A percentile compares a stretch with the other conserved stretches of the same genome.
phyloP scores from a whole-genome alignment of 805 yeast species.

The Blastobotrys parvus region DNA sequence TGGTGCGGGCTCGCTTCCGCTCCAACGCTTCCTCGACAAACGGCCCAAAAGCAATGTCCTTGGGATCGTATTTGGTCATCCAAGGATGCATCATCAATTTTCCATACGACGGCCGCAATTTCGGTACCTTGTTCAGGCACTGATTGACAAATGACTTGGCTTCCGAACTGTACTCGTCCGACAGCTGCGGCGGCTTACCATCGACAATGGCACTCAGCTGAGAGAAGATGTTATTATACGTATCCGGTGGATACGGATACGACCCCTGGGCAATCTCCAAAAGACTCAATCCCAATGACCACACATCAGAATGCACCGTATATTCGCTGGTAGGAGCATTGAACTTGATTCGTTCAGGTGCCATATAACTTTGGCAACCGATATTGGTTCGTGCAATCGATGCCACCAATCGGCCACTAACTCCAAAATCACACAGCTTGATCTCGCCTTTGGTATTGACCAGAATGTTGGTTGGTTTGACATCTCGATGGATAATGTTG shows the following conservation, averaged over 20 bases:
- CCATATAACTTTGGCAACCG: conserved; percentile 98
- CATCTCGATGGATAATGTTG: conserved; percentile 92
- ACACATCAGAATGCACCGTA: conserved; percentile 88
- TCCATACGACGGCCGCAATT: conserved; percentile 70
- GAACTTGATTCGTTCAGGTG: conserved; percentile 87
- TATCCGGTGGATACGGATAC: conserved; percentile 96
- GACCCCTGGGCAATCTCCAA: conserved; percentile 83
- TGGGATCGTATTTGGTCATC: conserved; percentile 48
- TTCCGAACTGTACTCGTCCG: conserved; percentile 55
- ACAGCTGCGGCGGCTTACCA: conserved; percentile 82
- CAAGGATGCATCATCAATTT: conserved; percentile 76
- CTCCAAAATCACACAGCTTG: conserved; percentile 94
- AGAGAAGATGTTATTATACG: conserved; percentile 80
- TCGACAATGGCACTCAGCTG: conserved; percentile 96
- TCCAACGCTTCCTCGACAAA: conserved; percentile 25
- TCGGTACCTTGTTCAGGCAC: conserved; percentile 68
- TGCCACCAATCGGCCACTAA: conserved; percentile 88
- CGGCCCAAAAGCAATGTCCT: conserved; percentile 32
- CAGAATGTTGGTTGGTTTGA: conserved; percentile 89
- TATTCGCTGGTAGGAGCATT: conserved; percentile 34
- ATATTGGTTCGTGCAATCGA: conserved; percentile 91
- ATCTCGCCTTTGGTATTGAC: conserved; percentile 79
- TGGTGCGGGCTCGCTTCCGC: background rate
- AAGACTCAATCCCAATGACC: conserved; percentile 92
- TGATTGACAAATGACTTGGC: conserved; percentile 75